A percentile compares a stretch with the other conserved stretches of the same genome.
Conservation (phyloP, 2,329 filamentous ascomycete genomes). For the Aspergillus japonicus region DNA sequence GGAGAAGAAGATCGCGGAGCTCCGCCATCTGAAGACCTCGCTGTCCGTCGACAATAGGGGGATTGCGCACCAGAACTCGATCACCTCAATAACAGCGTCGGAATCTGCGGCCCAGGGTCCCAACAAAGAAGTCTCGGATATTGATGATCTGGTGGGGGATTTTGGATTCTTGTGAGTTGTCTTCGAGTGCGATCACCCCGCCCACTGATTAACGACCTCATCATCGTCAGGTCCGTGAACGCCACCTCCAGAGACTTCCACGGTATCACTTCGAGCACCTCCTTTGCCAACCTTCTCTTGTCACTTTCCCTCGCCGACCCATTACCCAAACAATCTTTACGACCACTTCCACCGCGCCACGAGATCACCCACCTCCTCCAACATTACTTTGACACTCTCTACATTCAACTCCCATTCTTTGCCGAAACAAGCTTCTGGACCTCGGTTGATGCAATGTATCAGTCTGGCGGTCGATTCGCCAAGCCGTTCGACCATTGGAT, state of each 20-base stretch:
- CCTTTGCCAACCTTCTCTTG: conserved; percentile 83
- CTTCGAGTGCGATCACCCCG: neutral
- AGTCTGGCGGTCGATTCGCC: conserved; percentile 62
- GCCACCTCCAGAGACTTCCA: conserved; percentile 93
- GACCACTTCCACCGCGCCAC: conserved; percentile 70
- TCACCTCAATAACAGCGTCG: conserved; percentile 33
- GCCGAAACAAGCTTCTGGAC: conserved; percentile 74
- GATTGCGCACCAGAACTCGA: conserved; percentile 35
- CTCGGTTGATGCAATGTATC: conserved; percentile 78
- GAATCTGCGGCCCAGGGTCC: conserved; percentile 40
- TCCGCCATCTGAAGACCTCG: conserved; percentile 33
- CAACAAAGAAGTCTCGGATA: conserved; percentile 73
- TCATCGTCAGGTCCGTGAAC: conserved; percentile 71
- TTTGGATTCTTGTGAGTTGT: conserved; percentile 78
- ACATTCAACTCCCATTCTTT: conserved; percentile 77
- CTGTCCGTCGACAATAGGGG: conserved; percentile 27
- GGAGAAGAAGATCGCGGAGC: conserved; percentile 66
- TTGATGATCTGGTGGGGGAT: conserved; percentile 88
- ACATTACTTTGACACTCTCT: conserved; percentile 81
- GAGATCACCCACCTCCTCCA: conserved; percentile 69
- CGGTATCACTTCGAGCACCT: conserved; percentile 82
- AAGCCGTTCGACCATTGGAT: conserved; percentile 75
- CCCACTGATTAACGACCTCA: neutral
- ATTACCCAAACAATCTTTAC: conserved; percentile 60
- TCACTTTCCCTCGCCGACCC: conserved; percentile 76